Evolutionary conservation across 306 rosid genomes (phyloP).

Genomic region (Purshia tridentata): DNA sequence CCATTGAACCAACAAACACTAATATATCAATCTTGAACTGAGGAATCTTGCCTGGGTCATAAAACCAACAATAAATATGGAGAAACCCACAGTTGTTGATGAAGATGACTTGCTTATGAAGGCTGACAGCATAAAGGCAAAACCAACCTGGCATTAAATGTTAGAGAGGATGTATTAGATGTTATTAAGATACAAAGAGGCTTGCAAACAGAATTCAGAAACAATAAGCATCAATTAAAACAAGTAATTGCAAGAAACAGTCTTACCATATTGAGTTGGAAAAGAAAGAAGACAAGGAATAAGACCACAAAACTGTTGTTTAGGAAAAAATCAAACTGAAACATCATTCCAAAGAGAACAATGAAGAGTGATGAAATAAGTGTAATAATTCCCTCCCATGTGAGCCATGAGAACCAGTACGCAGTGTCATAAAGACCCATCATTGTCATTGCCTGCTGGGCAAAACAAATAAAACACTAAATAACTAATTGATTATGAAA

Average conservation of each 20-base stretch:
- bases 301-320: constrained; percentile 55
- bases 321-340: constrained; percentile 65
- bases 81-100: constrained; percentile 82
- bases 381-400: constrained; percentile 65
- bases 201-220: constrained; percentile 8
- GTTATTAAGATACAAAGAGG: constrained; percentile 11
- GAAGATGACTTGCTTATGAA: constrained; percentile 81
- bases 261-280: constrained; percentile 88
- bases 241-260: constrained; percentile 17
- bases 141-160: constrained; percentile 61
- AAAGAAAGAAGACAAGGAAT: constrained; percentile 75
- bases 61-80: constrained; percentile 71
- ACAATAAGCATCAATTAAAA: constrained; percentile 19
- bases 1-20: constrained; percentile 14
- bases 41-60: constrained; percentile 73
- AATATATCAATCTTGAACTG: constrained; percentile 12
- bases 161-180: constrained; percentile 13
- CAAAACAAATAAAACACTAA: not conserved
- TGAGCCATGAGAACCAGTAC: constrained; percentile 83
- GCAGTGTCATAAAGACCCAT: constrained; percentile 85
- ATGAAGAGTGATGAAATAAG: constrained; percentile 59
- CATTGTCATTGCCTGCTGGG: constrained; percentile 67
- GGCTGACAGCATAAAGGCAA: constrained; percentile 85
- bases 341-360: constrained; percentile 78
- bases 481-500: not conserved